A percentile compares a stretch with the other conserved stretches of the same genome.
Conservation (phyloP, 306 rosid species). For the Vigna unguiculata region DNA sequence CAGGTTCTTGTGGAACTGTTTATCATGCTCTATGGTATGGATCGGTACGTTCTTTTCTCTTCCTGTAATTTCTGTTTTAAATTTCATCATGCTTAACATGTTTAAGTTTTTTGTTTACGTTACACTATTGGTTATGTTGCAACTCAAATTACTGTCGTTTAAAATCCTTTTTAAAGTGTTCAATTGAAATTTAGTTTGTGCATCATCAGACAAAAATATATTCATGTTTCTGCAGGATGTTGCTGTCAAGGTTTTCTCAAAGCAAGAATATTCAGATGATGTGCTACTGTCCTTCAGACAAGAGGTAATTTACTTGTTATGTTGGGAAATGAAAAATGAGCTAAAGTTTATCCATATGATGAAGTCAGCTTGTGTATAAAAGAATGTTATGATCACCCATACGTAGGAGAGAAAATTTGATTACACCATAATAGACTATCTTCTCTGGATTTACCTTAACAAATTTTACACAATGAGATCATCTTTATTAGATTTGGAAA, state of each 20-base stretch:
- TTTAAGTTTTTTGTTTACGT: conserved; percentile 24
- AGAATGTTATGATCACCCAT: conserved; percentile 17
- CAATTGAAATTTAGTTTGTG: conserved; percentile 14
- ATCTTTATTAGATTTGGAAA: neutral
- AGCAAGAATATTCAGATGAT: conserved; percentile 93
- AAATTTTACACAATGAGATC: conserved; percentile 2
- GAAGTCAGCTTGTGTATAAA: conserved; percentile 14
- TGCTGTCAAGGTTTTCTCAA: conserved; percentile 92
- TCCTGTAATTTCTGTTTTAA: conserved; percentile 48
- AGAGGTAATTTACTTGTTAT: conserved; percentile 66
- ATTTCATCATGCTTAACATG: conserved; percentile 14
- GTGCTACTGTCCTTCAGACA: conserved; percentile 80
- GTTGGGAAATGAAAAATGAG: conserved; percentile 20
- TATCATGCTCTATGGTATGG: conserved; percentile 99
- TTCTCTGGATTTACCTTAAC: conserved; percentile 14
- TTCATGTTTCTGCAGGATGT: conserved; percentile 71
- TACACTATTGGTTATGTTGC: conserved; percentile 39
- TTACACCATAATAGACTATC: conserved; percentile 1
- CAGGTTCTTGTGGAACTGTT: conserved; percentile 99
- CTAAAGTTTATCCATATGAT: conserved; percentile 8
- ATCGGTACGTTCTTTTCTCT: conserved; percentile 86
- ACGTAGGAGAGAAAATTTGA: conserved; percentile 6
- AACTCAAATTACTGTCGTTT: conserved; percentile 29
- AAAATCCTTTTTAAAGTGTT: conserved; percentile 1
- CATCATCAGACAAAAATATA: neutral